Evolutionary conservation across 768 basidiomycete species (phyloP).

Genomic region (Daedaleopsis sinensis): DNA sequence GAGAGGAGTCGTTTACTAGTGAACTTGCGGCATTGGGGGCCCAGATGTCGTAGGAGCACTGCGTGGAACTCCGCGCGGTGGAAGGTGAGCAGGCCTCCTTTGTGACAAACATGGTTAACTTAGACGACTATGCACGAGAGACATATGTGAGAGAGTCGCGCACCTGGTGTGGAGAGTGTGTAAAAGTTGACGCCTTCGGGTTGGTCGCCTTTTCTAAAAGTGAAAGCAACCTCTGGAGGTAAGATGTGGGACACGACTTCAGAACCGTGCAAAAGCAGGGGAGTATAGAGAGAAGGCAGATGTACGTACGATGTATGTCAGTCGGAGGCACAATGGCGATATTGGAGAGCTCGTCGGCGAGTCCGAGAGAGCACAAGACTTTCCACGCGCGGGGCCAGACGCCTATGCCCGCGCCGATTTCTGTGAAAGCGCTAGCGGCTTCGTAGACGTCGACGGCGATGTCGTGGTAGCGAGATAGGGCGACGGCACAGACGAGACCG

Average conservation of each 20-base stretch:
- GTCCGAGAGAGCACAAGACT: constrained; percentile 29
- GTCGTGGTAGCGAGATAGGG: constrained; percentile 30
- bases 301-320: constrained; percentile 30
- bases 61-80: constrained; percentile 73
- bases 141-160: constrained; percentile 12
- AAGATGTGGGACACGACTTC: background rate
- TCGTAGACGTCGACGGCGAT: constrained; percentile 39
- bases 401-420: constrained; percentile 37
- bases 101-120: background rate
- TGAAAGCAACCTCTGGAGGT: constrained; percentile 51
- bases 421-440: constrained; percentile 30
- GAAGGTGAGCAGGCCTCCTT: constrained; percentile 41
- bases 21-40: constrained; percentile 47
- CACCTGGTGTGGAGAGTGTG: constrained; percentile 60
- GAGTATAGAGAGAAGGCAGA: background rate
- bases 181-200: constrained; percentile 55
- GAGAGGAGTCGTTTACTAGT: constrained; percentile 62
- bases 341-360: constrained; percentile 29
- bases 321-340: constrained; percentile 28
- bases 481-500: constrained; percentile 32
- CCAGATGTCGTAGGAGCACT: constrained; percentile 53
- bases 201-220: constrained; percentile 65
- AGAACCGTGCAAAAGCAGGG: background rate
- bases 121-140: background rate
- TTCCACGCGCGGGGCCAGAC: constrained; percentile 40